Evolutionary conservation across 495 filamentous ascomycete species (phyloP), one percentile per base, ranked within the genome.

Genomic region (Apodospora peruviana): DNA sequence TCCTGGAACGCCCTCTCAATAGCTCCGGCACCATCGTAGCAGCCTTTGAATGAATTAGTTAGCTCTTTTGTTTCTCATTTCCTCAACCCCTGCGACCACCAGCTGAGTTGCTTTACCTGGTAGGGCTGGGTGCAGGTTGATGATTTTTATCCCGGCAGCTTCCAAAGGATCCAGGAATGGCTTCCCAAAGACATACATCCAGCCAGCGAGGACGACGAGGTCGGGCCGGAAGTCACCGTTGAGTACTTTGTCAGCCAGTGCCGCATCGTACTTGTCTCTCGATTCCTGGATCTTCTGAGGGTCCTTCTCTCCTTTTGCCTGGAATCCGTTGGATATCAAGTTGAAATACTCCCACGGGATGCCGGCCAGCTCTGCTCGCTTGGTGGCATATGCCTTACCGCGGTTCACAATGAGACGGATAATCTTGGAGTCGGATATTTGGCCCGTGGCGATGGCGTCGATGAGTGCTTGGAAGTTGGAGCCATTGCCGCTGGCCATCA

Each of bases 381-480:
- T 78, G 35, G 88, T 82, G 23, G 91, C 91, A 56, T 80, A 88
- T 32, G 89, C 91, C 48, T 81, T 74, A 63, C 84, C 85, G 50
- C 85, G 80, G 72, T 96, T 96, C 39, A 85, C 89, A 23, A 94
- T 79, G 7, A 96, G 86, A 36, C 85, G 83, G 24, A 85, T 65
- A 54, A 96, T 87, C 24, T 68, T 73, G 34, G 81, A 69, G 51
- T 77, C 63, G 48, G 85, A 78, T 46, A 88, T 76, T 7, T 66
- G 57, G 18, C 69, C 66, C 16, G 72, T 65, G 25, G 68, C 65
- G 40, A 78, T 71, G 40, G 85, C 84, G 66, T 95, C 85, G 58
- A 96, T 93, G 34, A 96, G 77, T 25, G 90, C 90, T 72, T 95
- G 90, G 20, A 97, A 81, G 62, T 96, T 96, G 41, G 87, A 80